Evolutionary conservation across 2,329 filamentous ascomycete species (phyloP).

Genomic region (Colletotrichum eleusines): DNA sequence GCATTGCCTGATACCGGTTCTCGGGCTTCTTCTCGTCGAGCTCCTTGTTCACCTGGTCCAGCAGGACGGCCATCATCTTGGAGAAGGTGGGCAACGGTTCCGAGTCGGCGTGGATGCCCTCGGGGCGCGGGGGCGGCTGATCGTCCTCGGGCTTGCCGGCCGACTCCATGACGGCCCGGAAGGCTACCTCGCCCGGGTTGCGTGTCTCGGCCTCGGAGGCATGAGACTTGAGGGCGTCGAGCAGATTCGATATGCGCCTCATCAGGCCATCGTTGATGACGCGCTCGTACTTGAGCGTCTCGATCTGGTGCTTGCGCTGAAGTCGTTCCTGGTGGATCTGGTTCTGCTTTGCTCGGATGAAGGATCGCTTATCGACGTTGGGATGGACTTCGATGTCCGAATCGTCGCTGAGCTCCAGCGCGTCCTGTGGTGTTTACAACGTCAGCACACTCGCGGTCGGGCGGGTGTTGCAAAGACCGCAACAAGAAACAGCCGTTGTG

Average conservation of each 20-base stretch:
- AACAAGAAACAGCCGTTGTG: not conserved
- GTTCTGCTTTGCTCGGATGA: conserved; percentile 97
- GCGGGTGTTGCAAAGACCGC: not conserved
- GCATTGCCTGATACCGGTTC: conserved; percentile 78
- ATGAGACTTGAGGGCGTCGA: conserved; percentile 80
- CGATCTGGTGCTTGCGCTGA: conserved; percentile 88
- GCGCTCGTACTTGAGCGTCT: conserved; percentile 91
- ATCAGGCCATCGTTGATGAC: conserved; percentile 93
- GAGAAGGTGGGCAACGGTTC: conserved; percentile 86
- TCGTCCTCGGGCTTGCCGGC: conserved; percentile 79
- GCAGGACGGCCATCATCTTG: conserved; percentile 97
- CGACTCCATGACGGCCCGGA: conserved; percentile 88
- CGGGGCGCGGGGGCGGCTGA: conserved; percentile 79
- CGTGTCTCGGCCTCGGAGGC: conserved; percentile 74
- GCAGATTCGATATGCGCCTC: conserved; percentile 82
- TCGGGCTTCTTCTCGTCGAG: conserved; percentile 80
- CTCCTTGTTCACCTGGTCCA: conserved; percentile 91
- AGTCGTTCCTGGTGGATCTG: conserved; percentile 94
- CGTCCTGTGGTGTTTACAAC: conserved; percentile 67
- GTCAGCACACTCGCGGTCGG: conserved; percentile 28
- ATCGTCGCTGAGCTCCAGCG: conserved; percentile 96
- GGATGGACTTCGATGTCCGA: conserved; percentile 98
- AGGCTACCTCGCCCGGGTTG: conserved; percentile 84
- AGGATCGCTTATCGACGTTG: conserved; percentile 98
- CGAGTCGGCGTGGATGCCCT: conserved; percentile 81